Evolutionary conservation across 2,329 filamentous ascomycete genomes (phyloP).

Genomic region (Penicillium hesseltinei): DNA sequence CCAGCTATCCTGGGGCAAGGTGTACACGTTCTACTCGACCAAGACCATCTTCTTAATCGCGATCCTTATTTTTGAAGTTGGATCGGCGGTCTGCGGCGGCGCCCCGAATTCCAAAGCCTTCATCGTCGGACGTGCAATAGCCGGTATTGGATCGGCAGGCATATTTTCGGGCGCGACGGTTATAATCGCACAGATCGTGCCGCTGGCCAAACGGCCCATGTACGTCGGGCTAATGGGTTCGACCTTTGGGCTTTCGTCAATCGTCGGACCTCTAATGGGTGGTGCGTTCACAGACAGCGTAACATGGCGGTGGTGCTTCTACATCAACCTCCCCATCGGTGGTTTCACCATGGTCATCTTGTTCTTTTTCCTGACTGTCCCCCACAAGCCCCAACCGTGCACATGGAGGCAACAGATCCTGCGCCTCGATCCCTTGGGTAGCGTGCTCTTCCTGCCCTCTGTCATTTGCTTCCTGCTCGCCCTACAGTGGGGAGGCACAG

Average conservation of each 20-base stretch:
- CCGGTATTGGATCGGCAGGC: constrained; percentile 36
- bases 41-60: constrained; percentile 38
- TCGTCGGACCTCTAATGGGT: constrained; percentile 44
- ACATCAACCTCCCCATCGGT: constrained; percentile 45
- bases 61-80: constrained; percentile 39
- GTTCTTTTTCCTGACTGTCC: constrained; percentile 43
- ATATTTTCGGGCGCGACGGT: constrained; percentile 31
- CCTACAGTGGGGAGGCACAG: constrained; percentile 25
- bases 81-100: constrained; percentile 38
- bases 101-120: constrained; percentile 33
- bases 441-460: constrained; percentile 29
- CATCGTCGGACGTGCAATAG: constrained; percentile 39
- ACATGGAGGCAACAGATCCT: constrained; percentile 41
- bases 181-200: constrained; percentile 41
- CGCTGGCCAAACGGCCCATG: constrained; percentile 52
- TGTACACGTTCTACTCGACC: constrained; percentile 38
- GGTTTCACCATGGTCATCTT: constrained; percentile 46
- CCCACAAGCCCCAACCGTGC: constrained; percentile 19
- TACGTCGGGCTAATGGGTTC: constrained; percentile 48
- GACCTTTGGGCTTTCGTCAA: constrained; percentile 56
- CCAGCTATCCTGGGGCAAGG: constrained; percentile 37
- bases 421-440: constrained; percentile 39
- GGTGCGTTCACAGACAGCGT: constrained; percentile 45
- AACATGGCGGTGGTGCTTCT: constrained; percentile 45
- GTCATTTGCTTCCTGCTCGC: constrained; percentile 26